Conservation (phyloP, 2,329 filamentous ascomycete species). For the Emericellopsis atlantica region DNA sequence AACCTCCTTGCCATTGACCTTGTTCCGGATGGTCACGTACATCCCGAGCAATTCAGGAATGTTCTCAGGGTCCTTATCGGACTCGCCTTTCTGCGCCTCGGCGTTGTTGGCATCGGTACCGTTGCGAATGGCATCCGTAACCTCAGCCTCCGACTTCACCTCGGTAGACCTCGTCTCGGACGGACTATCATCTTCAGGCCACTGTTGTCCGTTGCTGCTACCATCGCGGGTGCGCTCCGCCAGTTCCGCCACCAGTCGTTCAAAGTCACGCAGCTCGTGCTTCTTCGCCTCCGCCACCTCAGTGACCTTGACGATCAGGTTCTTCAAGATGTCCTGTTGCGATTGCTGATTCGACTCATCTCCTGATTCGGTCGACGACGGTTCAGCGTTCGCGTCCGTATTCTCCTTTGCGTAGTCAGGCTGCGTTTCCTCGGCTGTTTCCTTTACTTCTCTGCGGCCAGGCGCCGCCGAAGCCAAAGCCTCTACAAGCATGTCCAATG, state of each 20-base stretch:
- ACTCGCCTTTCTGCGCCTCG: neutral
- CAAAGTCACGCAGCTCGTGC: constrained; percentile 32
- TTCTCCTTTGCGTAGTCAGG: neutral
- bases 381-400: too few relatives aligned
- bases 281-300: constrained; percentile 27
- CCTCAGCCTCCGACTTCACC: neutral
- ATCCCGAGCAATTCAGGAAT: constrained; percentile 46
- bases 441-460: constrained; percentile 1
- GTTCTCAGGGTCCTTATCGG: too few relatives aligned
- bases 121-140: neutral
- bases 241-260: constrained; percentile 36
- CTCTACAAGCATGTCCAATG: constrained; percentile 34
- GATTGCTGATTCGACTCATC: constrained; percentile 4
- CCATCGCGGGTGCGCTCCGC: constrained; percentile 16
- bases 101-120: neutral
- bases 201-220: neutral
- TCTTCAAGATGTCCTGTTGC: constrained; percentile 20
- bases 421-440: constrained; percentile 6
- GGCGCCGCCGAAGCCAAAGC: too few relatives aligned
- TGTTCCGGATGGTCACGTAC: constrained; percentile 60
- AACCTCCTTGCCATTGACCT: constrained; percentile 53
- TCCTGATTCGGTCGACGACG: neutral
- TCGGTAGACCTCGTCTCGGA: neutral
- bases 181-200: neutral
- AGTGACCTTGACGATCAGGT: constrained; percentile 39